Evolutionary conservation across 768 basidiomycete genomes (phyloP).

Genomic region (Lenzites betulinus): DNA sequence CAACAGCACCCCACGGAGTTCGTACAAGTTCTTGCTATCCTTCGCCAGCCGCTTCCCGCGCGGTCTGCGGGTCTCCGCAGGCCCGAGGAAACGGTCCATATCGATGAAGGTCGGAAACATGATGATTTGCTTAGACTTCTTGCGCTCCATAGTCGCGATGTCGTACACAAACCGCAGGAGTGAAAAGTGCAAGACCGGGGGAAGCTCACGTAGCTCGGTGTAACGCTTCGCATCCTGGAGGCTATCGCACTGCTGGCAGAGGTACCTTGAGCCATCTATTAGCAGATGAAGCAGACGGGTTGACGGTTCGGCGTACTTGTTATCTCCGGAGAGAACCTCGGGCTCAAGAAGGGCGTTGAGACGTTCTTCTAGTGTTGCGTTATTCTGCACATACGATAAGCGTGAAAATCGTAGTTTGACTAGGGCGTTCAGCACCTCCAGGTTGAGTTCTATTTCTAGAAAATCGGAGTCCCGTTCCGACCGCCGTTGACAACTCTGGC

Average conservation of each 20-base stretch:
- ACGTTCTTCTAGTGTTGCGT: slow-evolving; percentile 72
- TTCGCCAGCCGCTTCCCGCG: slow-evolving; percentile 10
- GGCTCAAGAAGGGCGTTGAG: slow-evolving; percentile 64
- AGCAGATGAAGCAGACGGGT: neutral
- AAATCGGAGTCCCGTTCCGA: slow-evolving; percentile 77
- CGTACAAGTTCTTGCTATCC: slow-evolving; percentile 51
- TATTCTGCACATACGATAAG: slow-evolving; percentile 50
- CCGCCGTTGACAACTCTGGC: slow-evolving; percentile 63
- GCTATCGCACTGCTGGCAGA: slow-evolving; percentile 70
- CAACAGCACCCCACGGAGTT: slow-evolving; percentile 79
- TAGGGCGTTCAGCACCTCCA: slow-evolving; percentile 51
- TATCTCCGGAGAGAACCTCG: slow-evolving; percentile 80
- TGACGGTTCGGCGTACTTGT: slow-evolving; percentile 53
- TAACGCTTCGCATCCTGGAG: slow-evolving; percentile 82
- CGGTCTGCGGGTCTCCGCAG: slow-evolving; percentile 18
- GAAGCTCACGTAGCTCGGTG: slow-evolving; percentile 67
- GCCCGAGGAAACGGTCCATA: slow-evolving; percentile 66
- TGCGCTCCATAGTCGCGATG: slow-evolving; percentile 72
- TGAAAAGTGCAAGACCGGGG: slow-evolving; percentile 90
- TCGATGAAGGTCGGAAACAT: slow-evolving; percentile 74
- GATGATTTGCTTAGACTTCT: slow-evolving; percentile 82
- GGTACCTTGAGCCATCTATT: slow-evolving; percentile 54
- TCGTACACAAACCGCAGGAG: slow-evolving; percentile 94
- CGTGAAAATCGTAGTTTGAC: neutral
- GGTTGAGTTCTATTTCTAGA: slow-evolving; percentile 84